Conservation (phyloP, 2,329 filamentous ascomycete species). For the Furcasterigmium sp. region DNA sequence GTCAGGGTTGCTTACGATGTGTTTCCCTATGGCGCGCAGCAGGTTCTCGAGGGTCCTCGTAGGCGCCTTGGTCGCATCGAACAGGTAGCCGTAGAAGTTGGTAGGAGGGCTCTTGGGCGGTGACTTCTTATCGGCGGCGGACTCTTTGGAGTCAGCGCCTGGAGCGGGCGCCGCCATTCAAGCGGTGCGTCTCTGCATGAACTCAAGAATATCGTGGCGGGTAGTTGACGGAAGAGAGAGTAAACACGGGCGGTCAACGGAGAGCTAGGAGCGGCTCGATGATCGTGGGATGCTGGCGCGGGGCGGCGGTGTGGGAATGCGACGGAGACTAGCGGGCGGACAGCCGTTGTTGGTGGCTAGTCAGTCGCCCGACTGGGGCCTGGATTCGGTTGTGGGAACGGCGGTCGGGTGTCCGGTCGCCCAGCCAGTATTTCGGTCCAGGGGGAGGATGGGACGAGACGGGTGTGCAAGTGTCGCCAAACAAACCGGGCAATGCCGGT, state of each 20-base stretch:
- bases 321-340: not conserved
- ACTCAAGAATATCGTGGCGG: not conserved
- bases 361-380: not conserved
- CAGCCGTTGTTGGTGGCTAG: not conserved
- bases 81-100: conserved; percentile 58
- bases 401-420: not conserved
- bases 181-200: conserved; percentile 4
- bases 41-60: conserved; percentile 63
- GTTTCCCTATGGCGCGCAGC: conserved; percentile 59
- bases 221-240: not conserved
- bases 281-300: too few species aligned
- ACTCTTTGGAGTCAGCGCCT: conserved; percentile 13
- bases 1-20: conserved; percentile 76
- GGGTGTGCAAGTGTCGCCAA: not conserved
- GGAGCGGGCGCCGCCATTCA: conserved; percentile 13
- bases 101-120: not conserved
- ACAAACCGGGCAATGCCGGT: not conserved
- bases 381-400: not conserved
- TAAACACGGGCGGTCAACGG: not conserved
- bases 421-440: not conserved
- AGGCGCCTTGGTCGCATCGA: conserved; percentile 61
- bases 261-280: not conserved
- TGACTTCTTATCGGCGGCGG: conserved; percentile 3
- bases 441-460: not conserved
- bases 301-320: not conserved